phyloP scores from a whole-genome alignment of 2,329 filamentous ascomycete species.

The Aspergillus pseudoterreus region DNA sequence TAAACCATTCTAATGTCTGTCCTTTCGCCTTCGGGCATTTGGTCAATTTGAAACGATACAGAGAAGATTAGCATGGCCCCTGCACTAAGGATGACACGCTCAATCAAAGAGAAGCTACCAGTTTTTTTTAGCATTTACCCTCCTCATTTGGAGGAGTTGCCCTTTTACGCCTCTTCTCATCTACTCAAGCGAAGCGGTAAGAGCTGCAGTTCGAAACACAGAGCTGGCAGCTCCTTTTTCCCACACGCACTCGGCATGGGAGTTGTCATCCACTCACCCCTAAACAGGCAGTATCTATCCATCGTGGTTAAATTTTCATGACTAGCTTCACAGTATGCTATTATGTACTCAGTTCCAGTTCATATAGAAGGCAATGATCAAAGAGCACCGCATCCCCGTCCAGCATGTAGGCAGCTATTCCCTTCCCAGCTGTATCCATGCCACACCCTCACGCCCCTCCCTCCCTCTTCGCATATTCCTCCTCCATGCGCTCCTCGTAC shows the following conservation, averaged over 20 bases:
- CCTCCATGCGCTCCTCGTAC: constrained; percentile 46
- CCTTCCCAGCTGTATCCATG: background rate
- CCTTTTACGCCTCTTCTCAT: background rate
- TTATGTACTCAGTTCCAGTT: too few species aligned
- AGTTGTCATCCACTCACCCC: too few species aligned
- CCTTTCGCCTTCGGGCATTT: constrained; percentile 49
- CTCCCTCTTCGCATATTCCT: constrained; percentile 46
- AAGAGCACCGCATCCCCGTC: too few species aligned
- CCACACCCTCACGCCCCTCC: constrained; percentile 31
- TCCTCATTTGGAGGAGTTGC: constrained; percentile 12
- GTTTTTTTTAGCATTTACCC: constrained; percentile 51
- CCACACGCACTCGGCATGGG: too few species aligned
- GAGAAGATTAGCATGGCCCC: constrained; percentile 81
- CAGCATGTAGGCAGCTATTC: too few species aligned
- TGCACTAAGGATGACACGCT: constrained; percentile 94
- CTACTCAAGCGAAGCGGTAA: too few species aligned
- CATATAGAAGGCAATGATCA: too few species aligned
- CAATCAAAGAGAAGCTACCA: constrained; percentile 73
- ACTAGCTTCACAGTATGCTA: too few species aligned
- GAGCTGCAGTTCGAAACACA: too few species aligned
- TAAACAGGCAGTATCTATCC: too few species aligned
- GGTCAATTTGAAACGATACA: constrained; percentile 67
- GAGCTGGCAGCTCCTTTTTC: background rate
- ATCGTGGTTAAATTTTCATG: too few species aligned
- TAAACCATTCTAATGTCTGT: constrained; percentile 14